Evolutionary conservation across 1,139 yeast species (phyloP), one percentile per base, ranked within the genome.

Genomic region (Pichia sp.): DNA sequence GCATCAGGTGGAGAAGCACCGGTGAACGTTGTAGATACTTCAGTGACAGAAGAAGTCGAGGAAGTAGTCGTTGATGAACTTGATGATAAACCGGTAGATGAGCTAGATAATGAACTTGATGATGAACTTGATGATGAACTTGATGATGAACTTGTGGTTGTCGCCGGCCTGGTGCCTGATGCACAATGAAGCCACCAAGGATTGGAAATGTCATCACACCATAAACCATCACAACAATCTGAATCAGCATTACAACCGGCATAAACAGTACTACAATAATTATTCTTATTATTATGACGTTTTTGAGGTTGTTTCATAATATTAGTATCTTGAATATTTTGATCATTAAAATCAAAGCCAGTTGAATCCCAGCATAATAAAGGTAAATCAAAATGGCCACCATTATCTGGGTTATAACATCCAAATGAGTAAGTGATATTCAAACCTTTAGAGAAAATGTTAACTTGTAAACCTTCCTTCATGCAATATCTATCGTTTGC

Each of bases 371-470:
- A 63, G 47, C 59, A 59, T 55, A 48, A 50, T 49, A 30, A 7
- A 1, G 62, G 53, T 23, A 57, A 49, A 25, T 55, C 57, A 34
- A 55, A 51, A 35, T 61, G 61, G 34, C 61, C 62, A 34, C 47
- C 41, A 11, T 10, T 8, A 16, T 16, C 16, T 16, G 16, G 16
- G 41, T 39, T 33, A 11, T 50, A 50, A 49, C 67, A 63, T n/a
- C 61, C 62, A 23, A 61, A 52, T 12, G 43, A 46, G 43, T 63
- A 57, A 41, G 60, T 64, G 32, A 51, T 20, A 3, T 33, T 6
- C 35, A 22, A 4, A 9, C 56, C 36, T 24, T 51, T 41, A 54
- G 62, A 61, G 39, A 62, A 66, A 44, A 53, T 62, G 43, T 63
- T 65, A 47, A 63, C 55, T 46, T 59, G 61, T 49, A 57, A 58